A percentile compares a stretch with the other conserved stretches of the same genome.
phyloP scores from a whole-genome alignment of 2,329 filamentous ascomycete genomes.

The Aspergillus pseudotamarii region DNA sequence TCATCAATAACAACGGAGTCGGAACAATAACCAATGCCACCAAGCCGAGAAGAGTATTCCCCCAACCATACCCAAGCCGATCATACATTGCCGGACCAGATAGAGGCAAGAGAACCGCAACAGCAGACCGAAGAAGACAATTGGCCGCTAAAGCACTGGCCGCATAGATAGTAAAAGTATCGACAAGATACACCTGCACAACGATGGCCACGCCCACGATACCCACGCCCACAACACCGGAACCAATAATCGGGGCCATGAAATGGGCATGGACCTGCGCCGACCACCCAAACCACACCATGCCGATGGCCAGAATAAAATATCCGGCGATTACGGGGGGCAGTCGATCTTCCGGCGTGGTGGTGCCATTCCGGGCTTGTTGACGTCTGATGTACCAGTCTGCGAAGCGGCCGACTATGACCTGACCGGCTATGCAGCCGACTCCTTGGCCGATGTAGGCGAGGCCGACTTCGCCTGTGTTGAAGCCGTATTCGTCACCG shows the following conservation, averaged over 20 bases:
- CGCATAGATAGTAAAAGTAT: constrained; percentile 18
- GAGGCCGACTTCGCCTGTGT: constrained; percentile 58
- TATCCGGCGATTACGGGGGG: constrained; percentile 2
- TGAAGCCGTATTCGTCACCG: constrained; percentile 60
- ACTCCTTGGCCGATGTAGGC: constrained; percentile 62
- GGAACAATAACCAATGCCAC: constrained; percentile 32
- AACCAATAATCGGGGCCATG: constrained; percentile 27
- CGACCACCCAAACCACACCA: constrained; percentile 25
- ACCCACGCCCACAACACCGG: constrained; percentile 28
- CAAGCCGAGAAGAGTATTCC: constrained; percentile 33
- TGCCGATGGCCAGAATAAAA: constrained; percentile 7
- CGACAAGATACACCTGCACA: constrained; percentile 20
- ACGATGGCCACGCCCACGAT: constrained; percentile 5
- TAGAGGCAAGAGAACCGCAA: constrained; percentile 45
- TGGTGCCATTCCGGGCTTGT: not conserved
- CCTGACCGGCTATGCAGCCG: constrained; percentile 27
- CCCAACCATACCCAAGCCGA: constrained; percentile 45
- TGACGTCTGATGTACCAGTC: constrained; percentile 9
- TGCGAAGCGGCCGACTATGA: constrained; percentile 6
- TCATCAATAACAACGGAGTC: constrained; percentile 31
- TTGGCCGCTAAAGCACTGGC: constrained; percentile 19
- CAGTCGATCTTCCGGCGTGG: constrained; percentile 11
- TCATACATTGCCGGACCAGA: constrained; percentile 43
- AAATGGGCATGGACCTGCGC: constrained; percentile 24
- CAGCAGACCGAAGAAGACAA: constrained; percentile 33